Conservation (phyloP, 805 yeast genomes). For the Candida pini region DNA sequence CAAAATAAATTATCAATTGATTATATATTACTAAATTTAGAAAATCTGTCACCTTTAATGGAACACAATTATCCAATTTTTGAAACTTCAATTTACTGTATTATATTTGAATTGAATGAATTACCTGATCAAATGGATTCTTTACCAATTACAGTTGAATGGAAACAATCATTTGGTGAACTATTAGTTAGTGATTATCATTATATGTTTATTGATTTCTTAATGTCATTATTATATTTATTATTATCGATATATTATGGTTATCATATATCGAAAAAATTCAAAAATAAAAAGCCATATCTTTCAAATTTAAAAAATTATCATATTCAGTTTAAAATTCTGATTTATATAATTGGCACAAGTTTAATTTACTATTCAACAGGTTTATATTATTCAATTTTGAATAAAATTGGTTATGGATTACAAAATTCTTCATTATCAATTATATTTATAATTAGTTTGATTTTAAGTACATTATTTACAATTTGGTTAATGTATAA, state of each 20-base stretch:
- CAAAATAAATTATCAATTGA: constrained; percentile 13
- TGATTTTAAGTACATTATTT: constrained; percentile 20
- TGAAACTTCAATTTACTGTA: constrained; percentile 23
- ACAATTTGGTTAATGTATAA: constrained; percentile 29
- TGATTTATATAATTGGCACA: constrained; percentile 15
- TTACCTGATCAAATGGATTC: constrained; percentile 6
- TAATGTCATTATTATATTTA: constrained; percentile 19
- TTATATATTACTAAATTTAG: constrained; percentile 8
- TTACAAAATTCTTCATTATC: constrained; percentile 16
- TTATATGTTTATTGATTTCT: constrained; percentile 18
- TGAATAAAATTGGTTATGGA: constrained; percentile 25
- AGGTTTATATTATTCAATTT: constrained; percentile 10
- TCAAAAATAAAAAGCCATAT: constrained; percentile 10
- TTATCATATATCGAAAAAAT: constrained; percentile 6
- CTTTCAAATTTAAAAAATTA: constrained; percentile 18
- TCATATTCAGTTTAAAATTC: constrained; percentile 23
- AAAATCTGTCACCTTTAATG: constrained; percentile 1
- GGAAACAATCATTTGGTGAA: constrained; percentile 30
- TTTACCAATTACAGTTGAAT: constrained; percentile 18
- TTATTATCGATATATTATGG: constrained; percentile 10
- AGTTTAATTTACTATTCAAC: constrained; percentile 14
- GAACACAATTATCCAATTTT: constrained; percentile 13
- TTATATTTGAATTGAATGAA: constrained; percentile 15
- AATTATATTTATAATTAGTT: constrained; percentile 15
- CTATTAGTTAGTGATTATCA: constrained; percentile 26